Evolutionary conservation across 441 rosid genomes (phyloP), one percentile per base, ranked within the genome.

Genomic region (Erodium texanum): DNA sequence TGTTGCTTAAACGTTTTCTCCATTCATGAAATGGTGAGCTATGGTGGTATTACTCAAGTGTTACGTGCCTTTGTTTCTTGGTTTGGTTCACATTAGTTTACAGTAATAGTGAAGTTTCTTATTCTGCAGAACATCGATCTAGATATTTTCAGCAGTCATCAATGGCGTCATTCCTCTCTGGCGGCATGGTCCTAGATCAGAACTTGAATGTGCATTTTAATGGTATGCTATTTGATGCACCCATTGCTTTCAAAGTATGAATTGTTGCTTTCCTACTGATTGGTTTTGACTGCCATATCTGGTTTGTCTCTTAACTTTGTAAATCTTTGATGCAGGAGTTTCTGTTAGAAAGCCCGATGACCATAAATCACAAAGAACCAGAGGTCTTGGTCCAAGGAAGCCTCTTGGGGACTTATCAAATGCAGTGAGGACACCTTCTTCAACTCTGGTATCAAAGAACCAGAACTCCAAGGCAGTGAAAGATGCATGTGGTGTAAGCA

Each of bases 361-460:
- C 56, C 68, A 77, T 16, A 87, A 82, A 71, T 79, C 69, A 24
- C 80, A 68, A 10, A 82, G 71, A 75, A 84, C 79, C 72, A 80
- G 80, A 58, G 78, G 70, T 65, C 64, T 75, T 45, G 80, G 79
- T 23, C 84, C 87, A 70, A 82, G 93, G 77, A 84, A 75, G 66
- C 89, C 90, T 0, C 93, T 87, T 24, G 84, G 89, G 27, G 90
- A 87, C 65, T 71, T 87, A 70, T 87, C 89, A 9, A 87, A 87
- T 71, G 79, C 87, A 5, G 69, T 70, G 65, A 70, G 74, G 65
- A 80, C 80, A 19, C 67, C 79, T n/a, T n/a, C n/a, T n/a, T n/a
- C n/a, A n/a, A n/a, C n/a, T n/a, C n/a, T n/a, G n/a, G n/a, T n/a
- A n/a, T n/a, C n/a, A n/a, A n/a, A n/a, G n/a, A n/a, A n/a, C n/a